phyloP scores from a whole-genome alignment of 108 stramenopile genomes.

The Fragilaria radians region DNA sequence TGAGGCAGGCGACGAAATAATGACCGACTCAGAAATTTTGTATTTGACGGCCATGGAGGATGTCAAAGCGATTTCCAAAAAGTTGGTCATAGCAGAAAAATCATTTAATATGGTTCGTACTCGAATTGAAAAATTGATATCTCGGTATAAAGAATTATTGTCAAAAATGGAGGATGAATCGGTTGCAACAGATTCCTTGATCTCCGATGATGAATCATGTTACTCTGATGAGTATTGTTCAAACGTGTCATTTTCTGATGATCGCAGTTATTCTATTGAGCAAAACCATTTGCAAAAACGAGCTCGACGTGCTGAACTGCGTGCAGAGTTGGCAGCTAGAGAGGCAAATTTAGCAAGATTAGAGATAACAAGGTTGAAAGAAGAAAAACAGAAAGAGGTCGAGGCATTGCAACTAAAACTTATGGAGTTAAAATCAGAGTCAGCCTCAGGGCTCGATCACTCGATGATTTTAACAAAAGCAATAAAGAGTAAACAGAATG shows the following conservation, averaged over 20 bases:
- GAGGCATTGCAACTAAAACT: slow-evolving; percentile 42
- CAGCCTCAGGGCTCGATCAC: slow-evolving; percentile 30
- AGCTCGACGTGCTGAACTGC: slow-evolving; percentile 64
- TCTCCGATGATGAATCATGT: slow-evolving; percentile 37
- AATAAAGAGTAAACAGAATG: slow-evolving; percentile 4
- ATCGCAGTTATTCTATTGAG: slow-evolving; percentile 27
- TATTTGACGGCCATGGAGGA: slow-evolving; percentile 63
- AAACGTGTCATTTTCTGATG: slow-evolving; percentile 5
- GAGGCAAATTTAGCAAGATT: slow-evolving; percentile 58
- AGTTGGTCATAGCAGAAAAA: slow-evolving; percentile 70
- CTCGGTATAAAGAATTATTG: slow-evolving; percentile 63
- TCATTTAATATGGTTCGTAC: slow-evolving; percentile 55
- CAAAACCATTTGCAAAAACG: slow-evolving; percentile 39
- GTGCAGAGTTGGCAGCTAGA: slow-evolving; percentile 68
- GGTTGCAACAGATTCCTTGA: slow-evolving; percentile 40
- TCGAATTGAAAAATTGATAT: slow-evolving; percentile 66
- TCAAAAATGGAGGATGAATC: slow-evolving; percentile 59
- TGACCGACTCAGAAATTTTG: slow-evolving; percentile 76
- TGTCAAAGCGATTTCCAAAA: slow-evolving; percentile 64
- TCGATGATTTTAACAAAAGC: slow-evolving; percentile 26
- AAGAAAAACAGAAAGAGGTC: slow-evolving; percentile 65
- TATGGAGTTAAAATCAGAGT: slow-evolving; percentile 33
- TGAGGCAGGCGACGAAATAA: slow-evolving; percentile 31
- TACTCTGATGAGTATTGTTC: slow-evolving; percentile 27
- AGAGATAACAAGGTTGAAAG: slow-evolving; percentile 35